A percentile compares a stretch with the other conserved stretches of the same genome.
Conservation (phyloP, 75 land plant species). For the Sequoia sempervirens region DNA sequence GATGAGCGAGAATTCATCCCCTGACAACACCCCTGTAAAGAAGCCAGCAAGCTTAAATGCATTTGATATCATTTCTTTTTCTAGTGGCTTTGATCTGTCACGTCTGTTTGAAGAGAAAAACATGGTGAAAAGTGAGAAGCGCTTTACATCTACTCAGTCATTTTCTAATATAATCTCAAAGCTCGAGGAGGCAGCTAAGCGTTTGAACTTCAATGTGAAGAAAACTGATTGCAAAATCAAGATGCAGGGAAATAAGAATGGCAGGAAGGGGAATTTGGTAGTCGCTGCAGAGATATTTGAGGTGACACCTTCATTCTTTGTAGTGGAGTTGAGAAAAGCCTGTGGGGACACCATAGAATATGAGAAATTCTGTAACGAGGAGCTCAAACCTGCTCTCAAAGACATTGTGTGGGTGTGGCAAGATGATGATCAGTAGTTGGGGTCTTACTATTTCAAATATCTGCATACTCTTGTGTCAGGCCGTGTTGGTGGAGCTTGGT, state of each 20-base stretch:
- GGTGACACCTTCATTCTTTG: slow-evolving; percentile 46
- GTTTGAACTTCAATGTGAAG: slow-evolving; percentile 31
- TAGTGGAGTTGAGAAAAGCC: slow-evolving; percentile 57
- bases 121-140: slow-evolving; percentile 14
- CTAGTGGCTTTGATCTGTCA: slow-evolving; percentile 69
- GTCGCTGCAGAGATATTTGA: slow-evolving; percentile 64
- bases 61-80: slow-evolving; percentile 76
- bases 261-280: slow-evolving; percentile 46
- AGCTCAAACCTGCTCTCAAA: slow-evolving; percentile 49
- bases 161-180: slow-evolving; percentile 50
- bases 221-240: slow-evolving; percentile 42
- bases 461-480: background rate
- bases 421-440: slow-evolving; percentile 15
- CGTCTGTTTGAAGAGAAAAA: slow-evolving; percentile 54
- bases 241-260: slow-evolving; percentile 37
- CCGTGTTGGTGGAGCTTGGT: background rate
- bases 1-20: slow-evolving; percentile 6
- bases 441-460: background rate
- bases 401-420: slow-evolving; percentile 55
- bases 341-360: slow-evolving; percentile 55
- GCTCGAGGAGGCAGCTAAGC: slow-evolving; percentile 54
- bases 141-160: slow-evolving; percentile 49
- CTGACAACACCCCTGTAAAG: slow-evolving; percentile 7
- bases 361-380: slow-evolving; percentile 33
- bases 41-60: slow-evolving; percentile 56